Evolutionary conservation across 139 green algal genomes (phyloP).

Genomic region (Chlamydomonas schloesseri): DNA sequence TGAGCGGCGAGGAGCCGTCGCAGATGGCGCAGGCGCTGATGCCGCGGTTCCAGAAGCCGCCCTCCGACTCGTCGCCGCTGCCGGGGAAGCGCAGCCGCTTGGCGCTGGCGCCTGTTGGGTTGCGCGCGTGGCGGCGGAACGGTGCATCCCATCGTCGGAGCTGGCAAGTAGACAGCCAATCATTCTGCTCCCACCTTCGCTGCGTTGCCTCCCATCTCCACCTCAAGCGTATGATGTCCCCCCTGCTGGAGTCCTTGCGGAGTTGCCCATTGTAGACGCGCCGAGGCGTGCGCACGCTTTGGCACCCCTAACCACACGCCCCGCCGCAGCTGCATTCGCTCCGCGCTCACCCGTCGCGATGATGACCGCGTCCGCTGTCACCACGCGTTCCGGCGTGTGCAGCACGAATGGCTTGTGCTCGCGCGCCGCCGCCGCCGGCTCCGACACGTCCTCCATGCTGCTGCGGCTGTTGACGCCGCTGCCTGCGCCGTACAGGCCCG

Average conservation of each 20-base stretch:
- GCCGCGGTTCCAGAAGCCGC: constrained; percentile 74
- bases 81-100: constrained; percentile 55
- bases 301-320: background rate
- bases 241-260: too few relatives aligned
- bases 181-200: too few relatives aligned
- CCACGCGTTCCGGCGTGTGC: constrained; percentile 54
- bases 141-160: too few relatives aligned
- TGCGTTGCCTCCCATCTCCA: too few relatives aligned
- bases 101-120: constrained; percentile 42
- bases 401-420: constrained; percentile 49
- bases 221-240: too few relatives aligned
- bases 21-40: constrained; percentile 85
- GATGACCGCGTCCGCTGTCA: constrained; percentile 72
- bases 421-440: background rate
- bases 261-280: too few relatives aligned
- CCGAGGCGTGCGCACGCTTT: too few relatives aligned
- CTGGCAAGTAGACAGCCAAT: too few relatives aligned
- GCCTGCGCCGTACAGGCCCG: constrained; percentile 8
- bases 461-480: background rate
- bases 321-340: too few relatives aligned
- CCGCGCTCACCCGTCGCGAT: constrained; percentile 68
- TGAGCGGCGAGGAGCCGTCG: constrained; percentile 84
- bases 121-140: background rate
- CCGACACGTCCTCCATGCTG: background rate
- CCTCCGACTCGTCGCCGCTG: constrained; percentile 53